Evolutionary conservation across 495 filamentous ascomycete species (phyloP).

Genomic region (Corynascus novoguineensis): DNA sequence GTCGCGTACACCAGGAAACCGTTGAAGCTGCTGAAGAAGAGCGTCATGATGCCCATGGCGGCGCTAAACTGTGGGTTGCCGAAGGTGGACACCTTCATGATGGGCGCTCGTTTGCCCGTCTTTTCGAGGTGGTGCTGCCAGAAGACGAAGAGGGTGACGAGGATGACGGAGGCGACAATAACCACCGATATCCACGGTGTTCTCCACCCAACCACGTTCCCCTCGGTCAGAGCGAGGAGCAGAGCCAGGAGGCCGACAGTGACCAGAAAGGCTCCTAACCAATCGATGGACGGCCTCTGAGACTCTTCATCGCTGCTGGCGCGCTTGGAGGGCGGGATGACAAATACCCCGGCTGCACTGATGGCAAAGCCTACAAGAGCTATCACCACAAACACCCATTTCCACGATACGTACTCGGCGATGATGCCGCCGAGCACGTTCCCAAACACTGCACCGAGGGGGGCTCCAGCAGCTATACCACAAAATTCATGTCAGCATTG

Average conservation of each 20-base stretch:
- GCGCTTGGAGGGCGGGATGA: constrained; percentile 54
- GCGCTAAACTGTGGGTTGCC: constrained; percentile 48
- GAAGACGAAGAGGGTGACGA: constrained; percentile 54
- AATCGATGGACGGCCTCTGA: constrained; percentile 49
- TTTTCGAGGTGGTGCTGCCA: constrained; percentile 61
- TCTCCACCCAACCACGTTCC: constrained; percentile 61
- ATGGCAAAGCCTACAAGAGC: constrained; percentile 57
- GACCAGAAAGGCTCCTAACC: constrained; percentile 58
- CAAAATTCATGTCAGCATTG: neutral
- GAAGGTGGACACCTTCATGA: constrained; percentile 57
- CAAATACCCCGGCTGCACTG: constrained; percentile 54
- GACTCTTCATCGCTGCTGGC: constrained; percentile 27
- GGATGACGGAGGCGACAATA: constrained; percentile 54
- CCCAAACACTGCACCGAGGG: constrained; percentile 50
- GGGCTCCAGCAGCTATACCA: constrained; percentile 49
- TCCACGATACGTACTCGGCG: constrained; percentile 51
- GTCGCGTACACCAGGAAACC: constrained; percentile 56
- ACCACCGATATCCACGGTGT: constrained; percentile 61
- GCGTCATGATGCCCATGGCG: constrained; percentile 53
- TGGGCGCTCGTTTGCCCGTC: constrained; percentile 34
- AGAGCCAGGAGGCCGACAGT: constrained; percentile 57
- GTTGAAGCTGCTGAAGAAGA: constrained; percentile 58
- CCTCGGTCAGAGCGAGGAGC: constrained; percentile 58
- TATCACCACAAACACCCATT: constrained; percentile 61
- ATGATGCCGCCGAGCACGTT: constrained; percentile 52